Percentiles rank a stretch among this genome's conserved stretches.
phyloP scores from a whole-genome alignment of 2,329 filamentous ascomycete species.

The Fusarium praegraminearum region DNA sequence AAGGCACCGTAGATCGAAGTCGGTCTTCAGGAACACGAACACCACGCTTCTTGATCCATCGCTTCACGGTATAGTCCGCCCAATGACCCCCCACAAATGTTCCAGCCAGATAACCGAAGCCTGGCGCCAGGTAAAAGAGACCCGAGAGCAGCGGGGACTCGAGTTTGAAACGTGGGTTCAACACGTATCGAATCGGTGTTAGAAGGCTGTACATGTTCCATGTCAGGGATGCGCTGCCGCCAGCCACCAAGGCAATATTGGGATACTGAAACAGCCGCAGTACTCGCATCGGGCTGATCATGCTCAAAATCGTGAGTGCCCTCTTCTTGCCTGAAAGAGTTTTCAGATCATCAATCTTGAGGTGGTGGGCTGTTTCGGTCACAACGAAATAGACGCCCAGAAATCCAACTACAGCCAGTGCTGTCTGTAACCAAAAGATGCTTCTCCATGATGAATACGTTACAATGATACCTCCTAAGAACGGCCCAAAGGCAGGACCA shows the following conservation, averaged over 20 bases:
- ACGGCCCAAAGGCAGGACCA: conserved; percentile 76
- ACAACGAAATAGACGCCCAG: conserved; percentile 74
- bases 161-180: conserved; percentile 79
- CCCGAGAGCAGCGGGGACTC: conserved; percentile 74
- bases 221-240: conserved; percentile 72
- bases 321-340: conserved; percentile 65
- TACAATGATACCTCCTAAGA: conserved; percentile 81
- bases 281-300: conserved; percentile 75
- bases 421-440: conserved; percentile 83
- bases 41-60: conserved; percentile 70
- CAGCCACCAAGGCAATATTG: conserved; percentile 71
- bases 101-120: conserved; percentile 75
- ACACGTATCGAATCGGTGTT: conserved; percentile 77
- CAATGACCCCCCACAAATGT: conserved; percentile 79
- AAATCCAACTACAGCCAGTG: conserved; percentile 70
- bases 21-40: conserved; percentile 76
- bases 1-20: conserved; percentile 68
- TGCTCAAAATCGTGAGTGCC: conserved; percentile 66
- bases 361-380: conserved; percentile 78
- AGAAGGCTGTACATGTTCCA: conserved; percentile 77
- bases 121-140: conserved; percentile 80
- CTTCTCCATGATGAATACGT: conserved; percentile 78
- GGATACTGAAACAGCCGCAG: conserved; percentile 74
- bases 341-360: conserved; percentile 70
- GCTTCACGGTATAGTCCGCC: conserved; percentile 74